A percentile compares a stretch with the other conserved stretches of the same genome.
Conservation (phyloP, 2,329 filamentous ascomycete genomes). For the Aspergillus fijiensis region DNA sequence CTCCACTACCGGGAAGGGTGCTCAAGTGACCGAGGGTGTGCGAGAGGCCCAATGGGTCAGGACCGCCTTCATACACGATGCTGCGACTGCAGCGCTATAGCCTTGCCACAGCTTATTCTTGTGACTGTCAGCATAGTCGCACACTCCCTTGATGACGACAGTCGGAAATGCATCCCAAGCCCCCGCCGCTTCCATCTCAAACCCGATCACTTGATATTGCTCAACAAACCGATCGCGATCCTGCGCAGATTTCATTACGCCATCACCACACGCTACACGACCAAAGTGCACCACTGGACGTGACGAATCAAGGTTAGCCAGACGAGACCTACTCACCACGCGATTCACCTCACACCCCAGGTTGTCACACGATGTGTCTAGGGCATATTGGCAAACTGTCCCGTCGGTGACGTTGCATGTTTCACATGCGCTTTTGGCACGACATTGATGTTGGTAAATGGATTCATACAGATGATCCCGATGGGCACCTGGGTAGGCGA, state of each 20-base stretch:
- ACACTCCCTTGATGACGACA: conserved; percentile 1
- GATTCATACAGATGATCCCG: not conserved
- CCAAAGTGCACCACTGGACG: not conserved
- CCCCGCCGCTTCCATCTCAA: conserved; percentile 2
- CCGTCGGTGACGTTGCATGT: not conserved
- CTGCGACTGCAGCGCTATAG: not conserved
- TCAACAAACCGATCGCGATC: not conserved
- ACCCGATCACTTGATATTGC: not conserved
- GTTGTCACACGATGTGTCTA: not conserved
- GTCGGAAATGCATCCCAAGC: not conserved
- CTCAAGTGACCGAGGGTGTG: too few species aligned
- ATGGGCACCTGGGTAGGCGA: not conserved
- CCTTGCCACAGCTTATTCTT: not conserved
- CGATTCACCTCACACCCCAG: not conserved
- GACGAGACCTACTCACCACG: not conserved
- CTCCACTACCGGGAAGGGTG: too few species aligned
- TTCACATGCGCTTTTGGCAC: not conserved
- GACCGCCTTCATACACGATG: not conserved
- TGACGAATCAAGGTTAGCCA: not conserved
- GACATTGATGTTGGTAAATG: not conserved
- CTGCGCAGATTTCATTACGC: not conserved
- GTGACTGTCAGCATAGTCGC: conserved; percentile 1
- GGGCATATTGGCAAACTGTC: not conserved
- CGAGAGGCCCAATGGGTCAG: not conserved
- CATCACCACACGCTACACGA: not conserved